Evolutionary conservation across 768 basidiomycete genomes (phyloP).

Genomic region (Tricholoma bakamatsutake): DNA sequence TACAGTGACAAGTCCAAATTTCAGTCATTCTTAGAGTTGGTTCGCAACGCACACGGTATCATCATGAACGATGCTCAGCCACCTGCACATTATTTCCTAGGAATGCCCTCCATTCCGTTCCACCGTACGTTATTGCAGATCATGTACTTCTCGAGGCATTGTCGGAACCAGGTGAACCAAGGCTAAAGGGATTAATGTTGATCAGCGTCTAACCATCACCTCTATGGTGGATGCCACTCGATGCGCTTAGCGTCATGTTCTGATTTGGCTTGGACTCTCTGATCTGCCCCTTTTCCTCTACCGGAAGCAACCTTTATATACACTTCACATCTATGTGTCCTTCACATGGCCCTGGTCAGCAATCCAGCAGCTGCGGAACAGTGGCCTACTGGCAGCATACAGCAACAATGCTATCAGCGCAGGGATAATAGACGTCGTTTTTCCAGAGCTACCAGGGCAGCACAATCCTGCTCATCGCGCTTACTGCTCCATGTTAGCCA

Average conservation of each 20-base stretch:
- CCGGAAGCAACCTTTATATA: conserved; percentile 63
- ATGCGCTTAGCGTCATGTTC: conserved; percentile 55
- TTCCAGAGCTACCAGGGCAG: conserved; percentile 68
- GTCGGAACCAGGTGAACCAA: conserved; percentile 37
- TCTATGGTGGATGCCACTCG: conserved; percentile 62
- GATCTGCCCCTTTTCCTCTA: conserved; percentile 57
- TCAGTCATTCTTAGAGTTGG: conserved; percentile 54
- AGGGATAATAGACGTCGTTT: conserved; percentile 60
- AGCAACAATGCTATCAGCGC: conserved; percentile 77
- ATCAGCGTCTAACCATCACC: conserved; percentile 55
- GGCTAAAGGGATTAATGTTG: conserved; percentile 48
- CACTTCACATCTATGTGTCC: conserved; percentile 73
- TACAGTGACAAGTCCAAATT: conserved; percentile 50
- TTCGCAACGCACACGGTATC: conserved; percentile 56
- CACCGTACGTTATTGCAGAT: conserved; percentile 79
- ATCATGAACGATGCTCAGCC: conserved; percentile 71
- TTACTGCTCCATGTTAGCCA: conserved; percentile 81
- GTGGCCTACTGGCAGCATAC: conserved; percentile 75
- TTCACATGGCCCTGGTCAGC: conserved; percentile 81
- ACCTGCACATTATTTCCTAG: conserved; percentile 67
- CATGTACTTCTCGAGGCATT: conserved; percentile 67
- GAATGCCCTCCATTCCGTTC: conserved; percentile 58
- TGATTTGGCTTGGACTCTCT: conserved; percentile 65
- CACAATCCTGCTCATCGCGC: conserved; percentile 74
- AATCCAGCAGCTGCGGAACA: conserved; percentile 76